A percentile compares a stretch with the other conserved stretches of the same genome.
Conservation (phyloP, 495 filamentous ascomycete species). For the Hyaloscypha hepaticicola region DNA sequence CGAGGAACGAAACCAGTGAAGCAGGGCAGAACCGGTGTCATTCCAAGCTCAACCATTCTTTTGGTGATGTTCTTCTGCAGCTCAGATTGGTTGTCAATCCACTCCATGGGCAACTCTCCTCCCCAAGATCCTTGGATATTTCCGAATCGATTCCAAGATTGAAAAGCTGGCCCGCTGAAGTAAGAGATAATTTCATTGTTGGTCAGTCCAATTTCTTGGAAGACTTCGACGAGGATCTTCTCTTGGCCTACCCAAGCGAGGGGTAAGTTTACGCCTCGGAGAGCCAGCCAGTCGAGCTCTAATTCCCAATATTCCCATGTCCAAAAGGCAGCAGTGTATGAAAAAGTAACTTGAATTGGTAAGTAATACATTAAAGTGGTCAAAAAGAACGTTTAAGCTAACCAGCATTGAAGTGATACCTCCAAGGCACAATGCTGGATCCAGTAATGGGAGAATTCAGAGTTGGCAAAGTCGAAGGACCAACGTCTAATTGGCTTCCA, state of each 20-base stretch:
- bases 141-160: conserved; percentile 57
- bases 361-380: conserved; percentile 2
- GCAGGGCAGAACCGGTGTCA: conserved; percentile 50
- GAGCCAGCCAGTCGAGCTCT: conserved; percentile 54
- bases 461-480: conserved; percentile 33
- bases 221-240: conserved; percentile 50
- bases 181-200: conserved; percentile 45
- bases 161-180: conserved; percentile 52
- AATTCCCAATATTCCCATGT: conserved; percentile 55
- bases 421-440: conserved; percentile 48
- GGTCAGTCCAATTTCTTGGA: conserved; percentile 47
- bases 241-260: conserved; percentile 55
- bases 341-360: conserved; percentile 47
- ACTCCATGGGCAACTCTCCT: conserved; percentile 42
- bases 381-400: conserved; percentile 5
- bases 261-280: conserved; percentile 51
- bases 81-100: conserved; percentile 47
- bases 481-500: conserved; percentile 37
- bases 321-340: conserved; percentile 55
- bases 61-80: conserved; percentile 49
- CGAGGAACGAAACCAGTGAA: conserved; percentile 51
- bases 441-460: conserved; percentile 33
- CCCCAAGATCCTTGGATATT: conserved; percentile 55
- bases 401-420: conserved; percentile 54
- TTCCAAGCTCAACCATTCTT: conserved; percentile 53